These are phyloP conservation scores for Chaetomiaceae sp. DNA, from an alignment of 2,329 filamentous ascomycete species.

Conservation along the genomic window DNA sequence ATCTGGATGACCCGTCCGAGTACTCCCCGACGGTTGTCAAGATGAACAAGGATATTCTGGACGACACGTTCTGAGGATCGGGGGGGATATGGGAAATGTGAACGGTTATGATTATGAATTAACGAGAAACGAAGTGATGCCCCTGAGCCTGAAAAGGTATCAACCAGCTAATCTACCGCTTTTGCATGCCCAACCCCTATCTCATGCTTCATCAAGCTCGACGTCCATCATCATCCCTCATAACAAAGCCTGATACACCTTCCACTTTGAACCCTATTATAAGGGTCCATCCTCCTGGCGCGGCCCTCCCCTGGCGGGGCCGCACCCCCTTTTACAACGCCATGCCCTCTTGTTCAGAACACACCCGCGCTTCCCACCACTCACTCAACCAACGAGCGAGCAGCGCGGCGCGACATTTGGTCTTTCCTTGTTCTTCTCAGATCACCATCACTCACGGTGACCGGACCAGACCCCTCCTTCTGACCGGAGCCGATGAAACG, in stretches of 20 bases:
- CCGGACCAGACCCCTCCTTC: too few relatives aligned
- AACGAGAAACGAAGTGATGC: background rate
- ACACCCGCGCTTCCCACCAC: background rate
- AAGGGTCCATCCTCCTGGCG: background rate
- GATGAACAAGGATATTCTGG: slow-evolving; percentile 57
- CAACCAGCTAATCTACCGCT: background rate
- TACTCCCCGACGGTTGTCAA: slow-evolving; percentile 63
- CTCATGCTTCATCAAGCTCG: too few relatives aligned
- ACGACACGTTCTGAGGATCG: slow-evolving; percentile 56
- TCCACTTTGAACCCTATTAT: too few relatives aligned
- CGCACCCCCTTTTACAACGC: background rate
- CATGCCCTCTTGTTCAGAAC: background rate
- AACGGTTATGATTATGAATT: background rate
- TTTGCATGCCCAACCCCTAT: background rate
- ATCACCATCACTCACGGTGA: too few relatives aligned
- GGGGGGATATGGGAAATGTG: background rate
- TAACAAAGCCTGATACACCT: background rate
- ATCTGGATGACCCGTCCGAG: slow-evolving; percentile 50
- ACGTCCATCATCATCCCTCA: background rate
- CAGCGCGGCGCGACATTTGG: background rate
- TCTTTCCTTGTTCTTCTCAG: background rate
- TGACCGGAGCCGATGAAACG: too few relatives aligned
- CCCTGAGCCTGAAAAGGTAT: background rate
- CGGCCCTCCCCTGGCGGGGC: slow-evolving; percentile 3
- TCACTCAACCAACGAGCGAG: background rate